Evolutionary conservation across 1,284 basidiomycete genomes (phyloP).

Genomic region (Megacollybia platyphylla): DNA sequence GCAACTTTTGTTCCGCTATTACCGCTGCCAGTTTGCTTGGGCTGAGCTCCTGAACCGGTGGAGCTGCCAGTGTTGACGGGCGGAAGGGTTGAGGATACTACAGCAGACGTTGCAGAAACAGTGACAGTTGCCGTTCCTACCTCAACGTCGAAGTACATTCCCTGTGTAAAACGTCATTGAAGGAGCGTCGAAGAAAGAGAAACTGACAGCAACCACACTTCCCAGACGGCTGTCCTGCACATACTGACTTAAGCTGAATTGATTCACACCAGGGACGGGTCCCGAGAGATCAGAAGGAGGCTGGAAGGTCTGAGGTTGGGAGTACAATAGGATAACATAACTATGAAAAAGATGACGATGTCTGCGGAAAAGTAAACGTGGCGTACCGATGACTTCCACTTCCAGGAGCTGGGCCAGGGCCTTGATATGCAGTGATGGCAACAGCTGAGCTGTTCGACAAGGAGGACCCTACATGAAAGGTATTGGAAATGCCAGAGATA

Average conservation of each 20-base stretch:
- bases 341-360: constrained; percentile 17
- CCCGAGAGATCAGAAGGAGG: constrained; percentile 45
- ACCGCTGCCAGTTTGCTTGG: constrained; percentile 1
- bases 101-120: constrained; percentile 45
- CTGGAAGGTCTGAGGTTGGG: constrained; percentile 47
- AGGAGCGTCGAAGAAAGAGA: constrained; percentile 8
- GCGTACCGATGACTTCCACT: constrained; percentile 57
- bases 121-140: constrained; percentile 45
- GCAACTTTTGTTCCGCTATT: not conserved
- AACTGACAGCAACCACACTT: constrained; percentile 40
- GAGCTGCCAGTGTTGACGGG: constrained; percentile 13
- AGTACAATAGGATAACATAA: constrained; percentile 57
- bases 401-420: constrained; percentile 56
- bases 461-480: no score
- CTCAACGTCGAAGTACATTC: constrained; percentile 68
- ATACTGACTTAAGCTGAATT: constrained; percentile 42
- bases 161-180: constrained; percentile 25
- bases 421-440: constrained; percentile 57
- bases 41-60: not conserved
- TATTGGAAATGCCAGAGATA: no score
- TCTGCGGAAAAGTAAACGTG: not conserved
- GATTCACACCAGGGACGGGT: constrained; percentile 32
- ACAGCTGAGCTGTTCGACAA: constrained; percentile 37
- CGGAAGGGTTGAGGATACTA: constrained; percentile 46
- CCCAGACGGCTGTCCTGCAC: constrained; percentile 40